These are phyloP conservation scores for Claviceps cyperi DNA, from an alignment of 2,329 filamentous ascomycete species.

Conservation along the genomic window DNA sequence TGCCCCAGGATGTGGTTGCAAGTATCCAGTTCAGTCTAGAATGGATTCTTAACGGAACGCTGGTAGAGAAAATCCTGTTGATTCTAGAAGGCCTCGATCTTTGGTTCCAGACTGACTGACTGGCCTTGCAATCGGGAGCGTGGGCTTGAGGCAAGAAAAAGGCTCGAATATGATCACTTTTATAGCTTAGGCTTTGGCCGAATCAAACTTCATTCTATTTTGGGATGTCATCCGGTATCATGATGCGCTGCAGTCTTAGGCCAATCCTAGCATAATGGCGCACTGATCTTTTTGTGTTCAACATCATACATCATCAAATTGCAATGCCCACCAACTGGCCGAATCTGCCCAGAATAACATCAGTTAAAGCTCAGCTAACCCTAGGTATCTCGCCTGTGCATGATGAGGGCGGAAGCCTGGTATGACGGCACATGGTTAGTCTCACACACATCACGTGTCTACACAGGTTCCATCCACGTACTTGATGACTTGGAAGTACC, in stretches of 20 bases:
- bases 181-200: not conserved
- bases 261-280: too few relatives aligned
- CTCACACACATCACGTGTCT: not conserved
- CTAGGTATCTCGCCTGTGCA: slow-evolving; percentile 15
- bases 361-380: not conserved
- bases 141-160: slow-evolving; percentile 28
- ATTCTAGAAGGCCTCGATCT: slow-evolving; percentile 24
- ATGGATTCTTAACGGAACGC: slow-evolving; percentile 70
- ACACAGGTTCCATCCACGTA: slow-evolving; percentile 17
- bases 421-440: not conserved
- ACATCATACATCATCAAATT: too few relatives aligned
- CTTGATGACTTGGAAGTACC: slow-evolving; percentile 82
- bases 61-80: slow-evolving; percentile 43
- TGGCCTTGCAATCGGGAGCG: slow-evolving; percentile 13
- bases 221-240: too few relatives aligned
- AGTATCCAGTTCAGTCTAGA: slow-evolving; percentile 53
- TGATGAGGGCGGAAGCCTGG: slow-evolving; percentile 19
- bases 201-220: not conserved
- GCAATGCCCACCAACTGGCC: too few relatives aligned
- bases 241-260: too few relatives aligned
- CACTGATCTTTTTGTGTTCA: too few relatives aligned
- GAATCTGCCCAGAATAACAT: too few relatives aligned
- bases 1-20: too few relatives aligned
- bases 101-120: slow-evolving; percentile 11
- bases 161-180: slow-evolving; percentile 21